Conservation (phyloP, 2,329 filamentous ascomycete genomes). For the Sphaerostilbella broomeana region DNA sequence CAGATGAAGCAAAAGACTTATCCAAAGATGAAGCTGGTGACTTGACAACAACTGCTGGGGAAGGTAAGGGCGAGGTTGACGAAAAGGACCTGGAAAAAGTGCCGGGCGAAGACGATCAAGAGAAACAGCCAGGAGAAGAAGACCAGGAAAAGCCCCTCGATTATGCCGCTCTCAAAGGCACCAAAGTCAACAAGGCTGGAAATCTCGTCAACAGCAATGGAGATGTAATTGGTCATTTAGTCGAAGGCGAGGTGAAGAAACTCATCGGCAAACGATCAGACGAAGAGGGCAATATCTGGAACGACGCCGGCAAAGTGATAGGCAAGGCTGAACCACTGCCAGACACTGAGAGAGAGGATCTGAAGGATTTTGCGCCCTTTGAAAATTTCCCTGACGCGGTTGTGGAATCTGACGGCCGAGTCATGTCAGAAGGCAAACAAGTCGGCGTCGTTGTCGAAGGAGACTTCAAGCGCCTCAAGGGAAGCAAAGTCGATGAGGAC, state of each 20-base stretch:
- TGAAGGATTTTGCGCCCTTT: constrained; percentile 44
- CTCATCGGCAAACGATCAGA: constrained; percentile 59
- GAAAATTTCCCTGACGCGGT: constrained; percentile 51
- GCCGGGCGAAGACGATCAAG: constrained; percentile 4
- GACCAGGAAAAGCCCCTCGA: constrained; percentile 33
- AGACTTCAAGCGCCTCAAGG: constrained; percentile 56
- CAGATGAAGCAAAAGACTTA: too few species aligned
- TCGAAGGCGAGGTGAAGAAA: constrained; percentile 57
- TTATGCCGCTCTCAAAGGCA: constrained; percentile 44
- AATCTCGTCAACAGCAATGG: constrained; percentile 50
- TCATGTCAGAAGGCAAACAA: constrained; percentile 45
- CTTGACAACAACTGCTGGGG: background rate
- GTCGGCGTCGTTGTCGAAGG: constrained; percentile 59
- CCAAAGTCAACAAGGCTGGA: constrained; percentile 53
- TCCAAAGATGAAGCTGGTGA: constrained; percentile 5
- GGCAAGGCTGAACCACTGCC: constrained; percentile 58
- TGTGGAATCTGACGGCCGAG: constrained; percentile 46
- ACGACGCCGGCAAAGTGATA: constrained; percentile 60
- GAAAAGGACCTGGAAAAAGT: background rate
- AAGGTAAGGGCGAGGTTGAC: background rate
- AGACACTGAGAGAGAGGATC: constrained; percentile 43
- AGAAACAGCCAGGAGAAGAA: constrained; percentile 18
- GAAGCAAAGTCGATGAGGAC: constrained; percentile 60
- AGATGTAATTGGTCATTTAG: constrained; percentile 53
- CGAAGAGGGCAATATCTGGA: constrained; percentile 63